Conservation (phyloP, 371 early-diverging fungal species). For the Zancudomyces culisetae region DNA sequence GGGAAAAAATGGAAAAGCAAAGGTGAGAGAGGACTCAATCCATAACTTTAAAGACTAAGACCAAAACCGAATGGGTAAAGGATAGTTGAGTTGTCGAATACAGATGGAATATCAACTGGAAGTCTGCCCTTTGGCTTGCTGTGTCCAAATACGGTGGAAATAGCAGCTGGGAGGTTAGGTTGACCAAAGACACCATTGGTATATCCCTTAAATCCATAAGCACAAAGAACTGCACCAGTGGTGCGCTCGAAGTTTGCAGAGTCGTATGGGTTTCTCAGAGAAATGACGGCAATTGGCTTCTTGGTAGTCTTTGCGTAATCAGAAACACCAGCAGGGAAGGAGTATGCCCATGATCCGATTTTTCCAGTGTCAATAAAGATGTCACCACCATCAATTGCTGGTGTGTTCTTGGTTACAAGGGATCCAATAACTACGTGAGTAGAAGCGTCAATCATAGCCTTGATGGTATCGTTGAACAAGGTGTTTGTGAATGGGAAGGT, state of each 20-base stretch:
- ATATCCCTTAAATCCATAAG: constrained; percentile 4
- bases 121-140: constrained; percentile 2
- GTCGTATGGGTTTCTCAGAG: constrained; percentile 3
- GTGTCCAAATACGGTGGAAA: not conserved
- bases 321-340: not conserved
- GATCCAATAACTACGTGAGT: not conserved
- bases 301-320: not conserved
- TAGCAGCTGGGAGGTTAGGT: constrained; percentile 1
- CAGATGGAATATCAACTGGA: constrained; percentile 2
- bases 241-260: constrained; percentile 2
- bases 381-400: not conserved
- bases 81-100: not conserved
- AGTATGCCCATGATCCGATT: not conserved
- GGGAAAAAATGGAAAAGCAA: too few relatives aligned
- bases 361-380: not conserved
- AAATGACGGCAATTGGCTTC: not conserved
- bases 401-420: not conserved
- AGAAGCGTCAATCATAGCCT: not conserved
- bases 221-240: not conserved
- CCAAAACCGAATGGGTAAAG: constrained; percentile 2
- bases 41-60: not conserved
- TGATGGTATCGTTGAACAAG: not conserved
- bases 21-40: too few relatives aligned
- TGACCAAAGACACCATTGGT: not conserved
- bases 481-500: not conserved